Evolutionary conservation across 2,329 filamentous ascomycete species (phyloP).

Genomic region (Monosporascus sp.): DNA sequence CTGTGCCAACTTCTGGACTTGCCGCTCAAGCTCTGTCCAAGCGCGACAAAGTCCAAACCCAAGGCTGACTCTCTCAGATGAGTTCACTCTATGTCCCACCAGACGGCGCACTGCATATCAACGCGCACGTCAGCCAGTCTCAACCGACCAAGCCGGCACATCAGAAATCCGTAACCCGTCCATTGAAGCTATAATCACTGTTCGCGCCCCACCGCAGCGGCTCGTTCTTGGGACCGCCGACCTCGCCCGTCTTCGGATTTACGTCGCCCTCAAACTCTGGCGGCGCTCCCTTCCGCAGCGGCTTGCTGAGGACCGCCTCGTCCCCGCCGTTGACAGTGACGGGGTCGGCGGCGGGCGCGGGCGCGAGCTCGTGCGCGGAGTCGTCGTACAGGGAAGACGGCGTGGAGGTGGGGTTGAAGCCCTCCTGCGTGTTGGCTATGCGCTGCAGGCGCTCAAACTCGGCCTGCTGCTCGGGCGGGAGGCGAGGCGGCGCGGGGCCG

Average conservation of each 20-base stretch:
- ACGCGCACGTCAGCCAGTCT: too few species aligned
- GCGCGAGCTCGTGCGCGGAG: slow-evolving; percentile 7
- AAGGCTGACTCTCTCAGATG: too few species aligned
- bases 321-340: neutral
- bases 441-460: slow-evolving; percentile 70
- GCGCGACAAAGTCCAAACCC: too few species aligned
- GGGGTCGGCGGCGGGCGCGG: slow-evolving; percentile 1
- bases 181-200: slow-evolving; percentile 90
- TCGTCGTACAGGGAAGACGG: slow-evolving; percentile 4
- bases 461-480: slow-evolving; percentile 58
- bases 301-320: slow-evolving; percentile 6
- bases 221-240: slow-evolving; percentile 96
- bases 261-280: slow-evolving; percentile 90
- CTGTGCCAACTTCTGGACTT: too few species aligned
- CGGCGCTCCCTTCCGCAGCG: slow-evolving; percentile 60
- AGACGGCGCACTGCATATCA: too few species aligned
- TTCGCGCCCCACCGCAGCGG: slow-evolving; percentile 76
- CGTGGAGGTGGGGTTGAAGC: slow-evolving; percentile 24
- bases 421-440: slow-evolving; percentile 36
- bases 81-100: too few species aligned
- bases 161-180: slow-evolving; percentile 85
- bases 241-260: slow-evolving; percentile 91
- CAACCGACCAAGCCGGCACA: too few species aligned
- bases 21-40: too few species aligned
- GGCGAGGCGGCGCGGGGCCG: slow-evolving; percentile 72